Base-by-base conservation (phyloP, 495 filamentous ascomycete species). In the Lasiosphaeria miniovina region DNA sequence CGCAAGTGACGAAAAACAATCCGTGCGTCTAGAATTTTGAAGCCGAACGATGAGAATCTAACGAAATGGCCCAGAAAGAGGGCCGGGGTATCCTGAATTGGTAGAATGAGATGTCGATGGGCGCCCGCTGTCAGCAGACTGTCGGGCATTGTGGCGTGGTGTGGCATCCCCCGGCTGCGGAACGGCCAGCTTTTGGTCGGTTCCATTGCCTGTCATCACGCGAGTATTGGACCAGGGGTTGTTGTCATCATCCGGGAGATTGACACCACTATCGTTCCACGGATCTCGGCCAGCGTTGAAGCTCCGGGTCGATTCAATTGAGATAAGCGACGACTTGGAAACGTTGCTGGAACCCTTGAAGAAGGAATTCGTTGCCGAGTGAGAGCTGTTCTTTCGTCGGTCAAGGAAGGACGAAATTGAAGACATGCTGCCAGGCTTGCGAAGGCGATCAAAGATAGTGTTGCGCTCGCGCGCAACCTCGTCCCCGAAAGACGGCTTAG, bases 211-310 rank as follows among this genome's bases (percentile, higher is more conserved):
- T 69, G 77, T 77, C 60, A 80, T 81, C 67, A 81, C 80, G 70
- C 81, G 85, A 71, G 76, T 79, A 6, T 62, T 74, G 74, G 81
- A 77, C 76, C 87, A 84, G 61, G 82, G 83, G 68, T 79, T 72
- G 68, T 79, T 72, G 58, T 93, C 90, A 52, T 96, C 91, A 68
- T 96, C 91, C 60, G 89, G 79, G 64, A 97, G 87, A 69, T 96
- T 96, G 68, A 97, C 89, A 59, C 91, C 93, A 63, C 89, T 93
- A 75, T 97, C 93, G 71, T 96, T 96, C 93, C 93, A 97, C 62
- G 91, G 92, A 74, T 96, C 96, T 69, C 92, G 90, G 73, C 95
- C 94, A 68, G 90, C 90, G 55, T 83, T 83, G 71, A 84, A 83
- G 73, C 90, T 94, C 69, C 90, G 87, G 40, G 90, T 90, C 31